Percentiles rank a stretch among this genome's conserved stretches.
Evolutionary conservation across 495 filamentous ascomycete genomes (phyloP).

Genomic region (Podospora appendiculata): DNA sequence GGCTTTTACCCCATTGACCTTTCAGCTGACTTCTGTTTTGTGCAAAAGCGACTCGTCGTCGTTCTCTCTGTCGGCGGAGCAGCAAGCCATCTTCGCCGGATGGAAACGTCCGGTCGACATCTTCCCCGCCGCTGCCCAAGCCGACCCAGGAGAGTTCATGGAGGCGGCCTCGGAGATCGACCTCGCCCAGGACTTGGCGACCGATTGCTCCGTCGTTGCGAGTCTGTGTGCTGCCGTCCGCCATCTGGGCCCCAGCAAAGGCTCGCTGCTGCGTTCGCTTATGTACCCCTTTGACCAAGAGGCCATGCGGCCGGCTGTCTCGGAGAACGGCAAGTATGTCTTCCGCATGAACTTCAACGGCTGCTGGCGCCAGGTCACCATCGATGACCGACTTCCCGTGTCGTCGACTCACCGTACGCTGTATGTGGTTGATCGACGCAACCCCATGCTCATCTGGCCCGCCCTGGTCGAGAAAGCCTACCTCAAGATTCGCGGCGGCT

Average conservation of each 20-base stretch:
- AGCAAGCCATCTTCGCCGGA: constrained; percentile 62
- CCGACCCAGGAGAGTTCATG: constrained; percentile 31
- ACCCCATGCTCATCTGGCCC: constrained; percentile 76
- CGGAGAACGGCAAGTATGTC: constrained; percentile 79
- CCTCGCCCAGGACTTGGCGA: constrained; percentile 86
- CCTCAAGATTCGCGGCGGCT: constrained; percentile 91
- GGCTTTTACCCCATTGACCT: too few relatives aligned
- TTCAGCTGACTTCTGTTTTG: constrained; percentile 1
- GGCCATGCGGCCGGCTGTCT: constrained; percentile 47
- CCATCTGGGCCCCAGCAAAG: constrained; percentile 25
- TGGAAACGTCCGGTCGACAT: constrained; percentile 73
- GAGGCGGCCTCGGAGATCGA: constrained; percentile 49
- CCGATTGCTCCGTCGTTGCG: constrained; percentile 94
- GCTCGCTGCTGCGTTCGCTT: constrained; percentile 51
- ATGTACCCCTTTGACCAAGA: constrained; percentile 65
- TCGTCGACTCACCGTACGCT: constrained; percentile 65
- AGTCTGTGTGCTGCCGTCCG: constrained; percentile 76
- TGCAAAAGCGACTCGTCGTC: constrained; percentile 57
- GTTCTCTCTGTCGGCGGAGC: constrained; percentile 60
- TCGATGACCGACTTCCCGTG: constrained; percentile 85
- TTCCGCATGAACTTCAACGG: constrained; percentile 94
- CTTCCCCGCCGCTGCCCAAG: constrained; percentile 5
- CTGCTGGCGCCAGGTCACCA: constrained; percentile 74
- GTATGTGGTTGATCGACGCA: constrained; percentile 81
- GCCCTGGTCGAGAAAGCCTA: constrained; percentile 95